Evolutionary conservation across 2,329 filamentous ascomycete species (phyloP).

Genomic region (Stachybotrys chlorohalonatus): DNA sequence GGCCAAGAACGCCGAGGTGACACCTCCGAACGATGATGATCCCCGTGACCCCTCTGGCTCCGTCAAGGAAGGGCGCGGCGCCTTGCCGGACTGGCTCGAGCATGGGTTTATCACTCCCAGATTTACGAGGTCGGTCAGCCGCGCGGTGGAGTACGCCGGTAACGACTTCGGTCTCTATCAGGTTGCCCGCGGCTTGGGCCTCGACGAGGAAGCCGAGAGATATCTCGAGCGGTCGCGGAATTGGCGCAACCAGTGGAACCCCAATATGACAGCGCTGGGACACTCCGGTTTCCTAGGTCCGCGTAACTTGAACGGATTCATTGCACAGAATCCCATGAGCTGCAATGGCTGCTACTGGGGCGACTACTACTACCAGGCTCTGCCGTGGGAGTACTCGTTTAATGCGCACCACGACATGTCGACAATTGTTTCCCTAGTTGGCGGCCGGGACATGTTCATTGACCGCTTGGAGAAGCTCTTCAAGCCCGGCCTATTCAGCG

Average conservation of each 20-base stretch:
- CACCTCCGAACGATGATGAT: slow-evolving; percentile 50
- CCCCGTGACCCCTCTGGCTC: slow-evolving; percentile 48
- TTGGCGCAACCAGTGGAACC: slow-evolving; percentile 67
- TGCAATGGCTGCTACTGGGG: slow-evolving; percentile 61
- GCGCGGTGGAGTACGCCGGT: slow-evolving; percentile 57
- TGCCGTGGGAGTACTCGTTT: slow-evolving; percentile 58
- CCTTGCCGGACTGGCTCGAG: slow-evolving; percentile 58
- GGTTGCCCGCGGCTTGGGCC: slow-evolving; percentile 50
- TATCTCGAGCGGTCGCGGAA: slow-evolving; percentile 57
- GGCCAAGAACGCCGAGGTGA: slow-evolving; percentile 57
- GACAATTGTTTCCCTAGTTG: slow-evolving; percentile 41
- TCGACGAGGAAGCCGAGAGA: slow-evolving; percentile 38
- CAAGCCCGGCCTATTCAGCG: slow-evolving; percentile 32
- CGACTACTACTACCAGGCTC: slow-evolving; percentile 48
- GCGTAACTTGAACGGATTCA: slow-evolving; percentile 38
- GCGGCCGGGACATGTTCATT: slow-evolving; percentile 46
- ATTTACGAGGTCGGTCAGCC: slow-evolving; percentile 51
- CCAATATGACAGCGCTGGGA: slow-evolving; percentile 43
- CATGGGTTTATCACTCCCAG: slow-evolving; percentile 57
- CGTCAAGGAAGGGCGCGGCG: slow-evolving; percentile 59
- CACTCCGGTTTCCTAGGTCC: slow-evolving; percentile 62
- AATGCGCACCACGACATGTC: slow-evolving; percentile 59
- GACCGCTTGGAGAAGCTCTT: slow-evolving; percentile 54
- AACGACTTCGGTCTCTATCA: slow-evolving; percentile 63
- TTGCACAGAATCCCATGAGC: slow-evolving; percentile 30